Evolutionary conservation across 495 filamentous ascomycete species (phyloP), one percentile per base, ranked within the genome.

Genomic region (Neurospora sp.): DNA sequence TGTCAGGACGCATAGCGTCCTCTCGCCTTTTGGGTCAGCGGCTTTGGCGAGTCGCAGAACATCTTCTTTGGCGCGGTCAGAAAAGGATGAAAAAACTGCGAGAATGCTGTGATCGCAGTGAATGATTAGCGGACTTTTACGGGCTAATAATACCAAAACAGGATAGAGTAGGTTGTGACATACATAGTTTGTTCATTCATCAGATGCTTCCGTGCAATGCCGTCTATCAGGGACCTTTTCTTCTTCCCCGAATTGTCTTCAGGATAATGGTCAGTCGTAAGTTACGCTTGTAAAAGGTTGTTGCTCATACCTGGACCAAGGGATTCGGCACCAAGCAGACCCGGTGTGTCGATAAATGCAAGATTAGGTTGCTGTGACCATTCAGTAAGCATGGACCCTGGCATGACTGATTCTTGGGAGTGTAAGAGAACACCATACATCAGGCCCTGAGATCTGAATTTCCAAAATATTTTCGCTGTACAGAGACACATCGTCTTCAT

Each of bases 61-160:
- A 35, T 88, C 85, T 74, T 92, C 87, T 0, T 85, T 90, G 0
- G 88, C 88, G 54, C 87, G 83, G 72, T 92, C 89, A 18, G 87
- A 82, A 71, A 88, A 88, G n/a, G 83, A 84, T 0, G 88, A 85
- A 4, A 91, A 75, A 11, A 90, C 89, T 0, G 87, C 84, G 0
- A 92, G 81, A 20, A 90, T 70, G n/a, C 70, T 74, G 62, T 23
- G 42, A 62, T n/a, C 5, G 69, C 69, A 31, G 72, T 59, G 4
- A 8, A 48, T 16, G 9, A 71, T 27, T 27, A 31, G 20, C 14
- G 7, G 40, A 16, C 59, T 16, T n/a, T 46, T 5, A n/a, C 18
- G 3, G 42, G 42, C 16, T n/a, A n/a, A 46, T 46, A n/a, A 46
- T 46, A 46, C 42, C 16, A 46, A n/a, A 46, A 46, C 16, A 46